Percentiles rank a stretch among this genome's conserved stretches.
Evolutionary conservation across 78 protist genomes (phyloP).

Genomic region (Goniomonas avonlea): DNA sequence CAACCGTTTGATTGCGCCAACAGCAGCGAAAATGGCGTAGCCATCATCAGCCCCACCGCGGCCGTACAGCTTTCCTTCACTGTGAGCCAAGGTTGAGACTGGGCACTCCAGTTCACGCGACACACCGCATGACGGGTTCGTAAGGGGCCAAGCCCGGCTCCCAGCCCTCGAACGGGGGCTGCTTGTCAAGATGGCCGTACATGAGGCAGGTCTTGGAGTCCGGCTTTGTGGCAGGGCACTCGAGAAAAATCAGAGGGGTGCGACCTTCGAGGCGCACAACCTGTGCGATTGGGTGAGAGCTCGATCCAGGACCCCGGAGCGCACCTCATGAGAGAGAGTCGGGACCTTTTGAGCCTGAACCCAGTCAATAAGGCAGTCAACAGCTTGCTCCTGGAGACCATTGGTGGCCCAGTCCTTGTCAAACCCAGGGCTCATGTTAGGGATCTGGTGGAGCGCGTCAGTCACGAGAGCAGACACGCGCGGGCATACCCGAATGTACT

Average conservation of each 20-base stretch:
- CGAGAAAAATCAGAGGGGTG: too few species aligned
- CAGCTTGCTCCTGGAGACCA: slow-evolving; percentile 64
- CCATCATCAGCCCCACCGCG: slow-evolving; percentile 87
- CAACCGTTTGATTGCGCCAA: slow-evolving; percentile 62
- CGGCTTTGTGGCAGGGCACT: too few species aligned
- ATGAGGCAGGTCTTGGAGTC: slow-evolving; percentile 47
- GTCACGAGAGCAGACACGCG: too few species aligned
- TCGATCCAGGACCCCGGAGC: too few species aligned
- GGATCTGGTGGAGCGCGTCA: too few species aligned
- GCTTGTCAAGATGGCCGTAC: slow-evolving; percentile 86
- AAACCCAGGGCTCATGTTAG: slow-evolving; percentile 69
- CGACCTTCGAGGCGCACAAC: too few species aligned
- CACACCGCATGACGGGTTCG: slow-evolving; percentile 54
- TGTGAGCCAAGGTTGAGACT: not conserved
- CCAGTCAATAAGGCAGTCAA: slow-evolving; percentile 55
- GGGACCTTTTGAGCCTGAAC: slow-evolving; percentile 46
- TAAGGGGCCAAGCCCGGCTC: slow-evolving; percentile 62
- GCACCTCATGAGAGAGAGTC: too few species aligned
- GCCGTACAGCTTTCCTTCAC: slow-evolving; percentile 59
- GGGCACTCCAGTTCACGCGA: not conserved
- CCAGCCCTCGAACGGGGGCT: slow-evolving; percentile 70
- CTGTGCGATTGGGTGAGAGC: too few species aligned
- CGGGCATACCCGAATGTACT: slow-evolving; percentile 39
- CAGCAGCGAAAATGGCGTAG: slow-evolving; percentile 69
- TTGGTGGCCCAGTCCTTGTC: slow-evolving; percentile 69